Evolutionary conservation across 257 asterid species (phyloP).

Genomic region (Salvia hispanica): DNA sequence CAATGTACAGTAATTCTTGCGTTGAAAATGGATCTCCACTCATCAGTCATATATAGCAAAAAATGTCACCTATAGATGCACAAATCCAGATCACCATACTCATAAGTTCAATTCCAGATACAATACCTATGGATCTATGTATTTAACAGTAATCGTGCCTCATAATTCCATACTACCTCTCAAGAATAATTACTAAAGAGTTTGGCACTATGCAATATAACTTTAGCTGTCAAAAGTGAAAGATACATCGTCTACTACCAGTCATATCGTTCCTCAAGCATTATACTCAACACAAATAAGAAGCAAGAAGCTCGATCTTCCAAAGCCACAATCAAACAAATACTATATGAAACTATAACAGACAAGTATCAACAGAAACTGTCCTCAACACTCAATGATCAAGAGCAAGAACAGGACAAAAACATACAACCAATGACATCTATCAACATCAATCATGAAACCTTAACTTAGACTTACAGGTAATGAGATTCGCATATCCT

Average conservation of each 20-base stretch:
- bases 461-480: constrained; percentile 68
- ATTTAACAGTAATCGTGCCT: not conserved
- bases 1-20: not conserved
- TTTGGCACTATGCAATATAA: not conserved
- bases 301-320: constrained; percentile 4
- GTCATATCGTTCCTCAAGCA: not conserved
- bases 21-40: not conserved
- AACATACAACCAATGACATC: too few species aligned
- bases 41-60: not conserved
- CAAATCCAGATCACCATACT: too few species aligned
- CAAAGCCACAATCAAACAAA: not conserved
- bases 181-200: constrained; percentile 11
- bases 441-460: too few species aligned
- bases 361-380: not conserved
- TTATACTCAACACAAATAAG: not conserved
- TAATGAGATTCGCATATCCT: constrained; percentile 85
- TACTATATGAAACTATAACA: not conserved
- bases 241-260: not conserved
- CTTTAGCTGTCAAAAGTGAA: not conserved
- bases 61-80: not conserved
- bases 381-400: not conserved
- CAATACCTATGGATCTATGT: constrained; percentile 5
- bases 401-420: constrained; percentile 7
- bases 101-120: not conserved
- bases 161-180: not conserved